These are phyloP conservation scores for Tricholoma sp. DNA, from an alignment of 768 basidiomycete genomes.

Conservation along the genomic window DNA sequence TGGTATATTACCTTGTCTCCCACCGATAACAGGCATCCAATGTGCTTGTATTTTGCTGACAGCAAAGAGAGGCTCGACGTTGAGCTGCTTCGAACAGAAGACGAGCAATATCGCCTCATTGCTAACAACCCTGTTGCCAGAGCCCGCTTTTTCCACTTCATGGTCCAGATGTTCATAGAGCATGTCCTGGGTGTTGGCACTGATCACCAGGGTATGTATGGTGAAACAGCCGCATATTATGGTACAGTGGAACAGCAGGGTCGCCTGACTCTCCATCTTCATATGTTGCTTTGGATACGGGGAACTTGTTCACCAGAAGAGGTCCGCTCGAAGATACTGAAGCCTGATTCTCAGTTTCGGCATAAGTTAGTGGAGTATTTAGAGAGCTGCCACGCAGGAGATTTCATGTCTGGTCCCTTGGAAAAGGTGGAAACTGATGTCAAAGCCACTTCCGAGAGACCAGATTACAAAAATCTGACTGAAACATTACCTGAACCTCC, in stretches of 20 bases:
- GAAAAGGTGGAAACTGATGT: background rate
- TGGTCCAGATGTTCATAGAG: background rate
- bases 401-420: background rate
- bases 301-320: slow-evolving; percentile 9
- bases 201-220: slow-evolving; percentile 14
- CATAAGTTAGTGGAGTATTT: slow-evolving; percentile 1
- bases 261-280: slow-evolving; percentile 22
- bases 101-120: background rate
- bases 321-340: background rate
- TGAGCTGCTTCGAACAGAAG: too few relatives aligned
- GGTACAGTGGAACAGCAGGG: slow-evolving; percentile 29
- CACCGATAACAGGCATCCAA: slow-evolving; percentile 23
- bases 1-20: slow-evolving; percentile 33
- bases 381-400: background rate
- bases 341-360: slow-evolving; percentile 3
- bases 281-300: slow-evolving; percentile 23
- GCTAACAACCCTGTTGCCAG: background rate
- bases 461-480: background rate
- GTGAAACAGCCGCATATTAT: slow-evolving; percentile 22
- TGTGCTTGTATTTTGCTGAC: slow-evolving; percentile 21
- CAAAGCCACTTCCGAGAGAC: background rate
- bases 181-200: slow-evolving; percentile 11
- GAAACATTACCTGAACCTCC: background rate
- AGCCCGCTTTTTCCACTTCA: background rate
- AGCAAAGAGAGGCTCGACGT: too few relatives aligned